Base-by-base conservation (phyloP, 495 filamentous ascomycete genomes). In the Diplogelasinospora grovesii region DNA sequence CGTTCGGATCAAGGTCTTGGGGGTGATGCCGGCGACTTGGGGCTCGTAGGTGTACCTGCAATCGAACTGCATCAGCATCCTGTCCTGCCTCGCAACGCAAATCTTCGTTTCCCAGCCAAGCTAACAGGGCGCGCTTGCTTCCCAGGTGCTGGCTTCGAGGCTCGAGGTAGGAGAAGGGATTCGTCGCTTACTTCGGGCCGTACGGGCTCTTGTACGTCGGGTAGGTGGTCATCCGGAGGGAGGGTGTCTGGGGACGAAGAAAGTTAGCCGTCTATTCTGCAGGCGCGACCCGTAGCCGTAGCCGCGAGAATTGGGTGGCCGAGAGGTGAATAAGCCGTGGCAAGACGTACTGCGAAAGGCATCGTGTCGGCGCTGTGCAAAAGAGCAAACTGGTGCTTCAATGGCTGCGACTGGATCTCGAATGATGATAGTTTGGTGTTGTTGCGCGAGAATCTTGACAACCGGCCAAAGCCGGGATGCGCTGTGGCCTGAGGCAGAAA, bases 111-210 rank as follows among this genome's bases (percentile, higher is more conserved):
- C n/a, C n/a, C n/a, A n/a, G n/a, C n/a, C n/a, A n/a, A n/a, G n/a
- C n/a, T n/a, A n/a, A n/a, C n/a, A n/a, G n/a, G n/a, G n/a, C n/a
- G n/a, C n/a, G n/a, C n/a, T n/a, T n/a, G n/a, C n/a, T n/a, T n/a
- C n/a, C n/a, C n/a, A n/a, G n/a, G n/a, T n/a, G n/a, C n/a, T n/a
- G n/a, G n/a, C n/a, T n/a, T n/a, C n/a, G n/a, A n/a, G n/a, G n/a
- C n/a, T n/a, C n/a, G n/a, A n/a, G n/a, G n/a, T n/a, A n/a, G n/a
- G n/a, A n/a, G n/a, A n/a, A n/a, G n/a, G n/a, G n/a, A n/a, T n/a
- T n/a, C n/a, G n/a, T 13, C n/a, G 63, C 69, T 69, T 62, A 73
- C 69, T 73, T 73, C 14, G 69, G 69, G 56, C 68, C 69, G 42
- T 67, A 70, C 27, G 60, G 56, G 57, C 66, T 73, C 57, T 66